These are phyloP conservation scores for Musa schizocarpa DNA, from an alignment of 176 grass and related monocot genomes.

Conservation along the genomic window DNA sequence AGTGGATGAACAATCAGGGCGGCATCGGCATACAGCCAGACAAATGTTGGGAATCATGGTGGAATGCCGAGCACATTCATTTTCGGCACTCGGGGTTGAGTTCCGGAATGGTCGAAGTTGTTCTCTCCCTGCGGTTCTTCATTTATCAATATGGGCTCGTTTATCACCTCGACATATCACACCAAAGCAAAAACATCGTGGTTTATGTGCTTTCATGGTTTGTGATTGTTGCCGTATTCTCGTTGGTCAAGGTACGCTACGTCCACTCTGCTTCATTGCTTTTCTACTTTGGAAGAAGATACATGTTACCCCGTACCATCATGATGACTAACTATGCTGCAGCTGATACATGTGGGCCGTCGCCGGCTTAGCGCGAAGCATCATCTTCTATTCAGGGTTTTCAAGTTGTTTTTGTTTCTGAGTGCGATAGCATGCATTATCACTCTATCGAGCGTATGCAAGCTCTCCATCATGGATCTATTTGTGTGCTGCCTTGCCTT, in stretches of 20 bases:
- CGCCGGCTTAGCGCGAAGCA: slow-evolving; percentile 57
- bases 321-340: slow-evolving; percentile 19
- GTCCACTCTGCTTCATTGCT: slow-evolving; percentile 4
- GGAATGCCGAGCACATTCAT: slow-evolving; percentile 85
- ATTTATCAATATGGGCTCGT: slow-evolving; percentile 96
- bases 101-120: slow-evolving; percentile 74
- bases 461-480: slow-evolving; percentile 74
- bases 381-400: slow-evolving; percentile 82
- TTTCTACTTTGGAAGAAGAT: not conserved
- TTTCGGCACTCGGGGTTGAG: slow-evolving; percentile 55
- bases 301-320: not conserved
- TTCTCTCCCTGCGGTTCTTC: slow-evolving; percentile 78
- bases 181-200: slow-evolving; percentile 74
- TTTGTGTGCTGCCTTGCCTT: slow-evolving; percentile 84
- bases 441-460: slow-evolving; percentile 54
- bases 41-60: slow-evolving; percentile 98
- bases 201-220: slow-evolving; percentile 91
- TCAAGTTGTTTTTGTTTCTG: slow-evolving; percentile 71
- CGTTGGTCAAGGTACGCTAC: slow-evolving; percentile 67
- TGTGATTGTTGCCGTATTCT: slow-evolving; percentile 76
- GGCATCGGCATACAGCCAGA: slow-evolving; percentile 79
- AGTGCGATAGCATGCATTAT: slow-evolving; percentile 51
- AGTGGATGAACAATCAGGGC: slow-evolving; percentile 84
- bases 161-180: slow-evolving; percentile 90
- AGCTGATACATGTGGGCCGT: slow-evolving; percentile 65